phyloP scores from a whole-genome alignment of 1,284 basidiomycete genomes.

The Leucoagaricus sp. region DNA sequence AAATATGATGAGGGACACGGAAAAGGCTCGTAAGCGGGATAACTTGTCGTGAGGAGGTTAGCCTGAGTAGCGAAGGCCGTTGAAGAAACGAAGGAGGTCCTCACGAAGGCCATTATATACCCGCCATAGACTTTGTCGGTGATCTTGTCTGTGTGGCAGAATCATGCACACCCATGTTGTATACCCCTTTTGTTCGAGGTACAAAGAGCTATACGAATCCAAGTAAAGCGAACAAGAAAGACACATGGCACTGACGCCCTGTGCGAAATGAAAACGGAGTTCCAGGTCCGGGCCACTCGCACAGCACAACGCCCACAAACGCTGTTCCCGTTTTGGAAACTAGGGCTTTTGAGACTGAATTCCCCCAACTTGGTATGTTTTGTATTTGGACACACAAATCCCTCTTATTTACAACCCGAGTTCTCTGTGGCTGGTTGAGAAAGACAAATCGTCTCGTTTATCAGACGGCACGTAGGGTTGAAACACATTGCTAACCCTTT shows the following conservation, averaged over 20 bases:
- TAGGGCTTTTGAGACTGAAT: background rate
- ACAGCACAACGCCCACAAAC: constrained; percentile 3
- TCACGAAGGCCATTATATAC: background rate
- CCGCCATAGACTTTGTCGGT: background rate
- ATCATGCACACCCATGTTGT: background rate
- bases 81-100: background rate
- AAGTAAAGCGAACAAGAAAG: background rate
- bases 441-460: background rate
- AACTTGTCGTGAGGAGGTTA: no score
- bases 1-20: background rate
- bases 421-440: background rate
- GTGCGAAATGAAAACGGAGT: background rate
- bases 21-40: background rate
- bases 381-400: background rate
- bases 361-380: background rate
- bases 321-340: background rate
- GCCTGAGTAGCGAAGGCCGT: background rate
- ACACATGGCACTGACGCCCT: background rate
- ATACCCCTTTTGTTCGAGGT: background rate
- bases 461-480: background rate
- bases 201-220: background rate
- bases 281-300: background rate
- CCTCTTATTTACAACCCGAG: background rate
- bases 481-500: background rate
- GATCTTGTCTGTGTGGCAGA: background rate